phyloP scores from a whole-genome alignment of 2,329 filamentous ascomycete species.

The Bipolaris zeicola region DNA sequence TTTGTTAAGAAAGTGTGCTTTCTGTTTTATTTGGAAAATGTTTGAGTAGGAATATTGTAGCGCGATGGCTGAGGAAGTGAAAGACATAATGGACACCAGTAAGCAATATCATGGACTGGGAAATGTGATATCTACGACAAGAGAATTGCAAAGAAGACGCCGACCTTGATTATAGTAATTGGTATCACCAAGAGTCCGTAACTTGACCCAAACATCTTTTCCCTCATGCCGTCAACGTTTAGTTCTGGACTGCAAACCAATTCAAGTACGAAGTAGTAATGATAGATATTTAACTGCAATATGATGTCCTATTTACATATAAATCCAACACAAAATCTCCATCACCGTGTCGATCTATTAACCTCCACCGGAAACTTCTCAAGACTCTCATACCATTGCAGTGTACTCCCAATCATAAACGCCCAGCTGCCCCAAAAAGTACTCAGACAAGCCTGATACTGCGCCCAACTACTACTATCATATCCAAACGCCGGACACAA shows the following conservation, averaged over 20 bases:
- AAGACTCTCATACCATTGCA: slow-evolving; percentile 46
- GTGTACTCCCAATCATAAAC: slow-evolving; percentile 40
- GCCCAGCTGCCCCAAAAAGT: slow-evolving; percentile 47
- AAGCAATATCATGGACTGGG: neutral
- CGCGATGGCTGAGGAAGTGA: slow-evolving; percentile 35
- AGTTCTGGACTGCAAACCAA: neutral
- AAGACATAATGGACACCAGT: slow-evolving; percentile 16
- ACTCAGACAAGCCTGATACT: slow-evolving; percentile 39
- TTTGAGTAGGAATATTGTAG: slow-evolving; percentile 19
- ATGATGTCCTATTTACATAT: neutral
- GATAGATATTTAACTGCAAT: neutral
- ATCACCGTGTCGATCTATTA: neutral
- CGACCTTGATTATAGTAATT: no score
- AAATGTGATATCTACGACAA: neutral
- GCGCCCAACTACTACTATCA: slow-evolving; percentile 36
- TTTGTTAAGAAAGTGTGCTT: neutral
- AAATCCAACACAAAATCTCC: neutral
- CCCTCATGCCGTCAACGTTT: no score
- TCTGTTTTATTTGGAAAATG: neutral
- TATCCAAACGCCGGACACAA: slow-evolving; percentile 46
- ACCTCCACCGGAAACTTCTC: slow-evolving; percentile 41
- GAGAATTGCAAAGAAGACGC: slow-evolving; percentile 37
- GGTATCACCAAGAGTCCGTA: no score
- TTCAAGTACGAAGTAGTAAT: neutral
- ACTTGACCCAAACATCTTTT: no score